Evolutionary conservation across 1,284 basidiomycete species (phyloP).

Genomic region (Tilletia caries): DNA sequence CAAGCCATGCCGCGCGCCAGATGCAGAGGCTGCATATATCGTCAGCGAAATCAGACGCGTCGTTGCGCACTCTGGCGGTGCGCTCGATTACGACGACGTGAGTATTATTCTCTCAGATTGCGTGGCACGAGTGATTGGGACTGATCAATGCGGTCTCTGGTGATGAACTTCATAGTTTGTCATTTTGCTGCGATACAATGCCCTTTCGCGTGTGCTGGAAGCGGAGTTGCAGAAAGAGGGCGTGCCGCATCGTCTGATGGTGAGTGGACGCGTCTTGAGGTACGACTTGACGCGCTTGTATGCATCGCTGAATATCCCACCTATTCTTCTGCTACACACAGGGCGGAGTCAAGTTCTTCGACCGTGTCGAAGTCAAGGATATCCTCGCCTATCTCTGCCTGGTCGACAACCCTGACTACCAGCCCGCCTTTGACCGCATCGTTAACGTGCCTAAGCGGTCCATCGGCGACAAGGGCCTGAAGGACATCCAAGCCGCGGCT

Average conservation of each 20-base stretch:
- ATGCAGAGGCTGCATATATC: constrained; percentile 56
- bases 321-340: background rate
- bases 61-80: constrained; percentile 69
- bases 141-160: background rate
- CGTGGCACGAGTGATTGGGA: background rate
- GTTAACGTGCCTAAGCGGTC: constrained; percentile 72
- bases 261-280: background rate
- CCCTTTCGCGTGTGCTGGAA: constrained; percentile 75
- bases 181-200: constrained; percentile 72
- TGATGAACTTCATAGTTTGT: constrained; percentile 27
- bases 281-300: background rate
- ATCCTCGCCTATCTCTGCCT: constrained; percentile 70
- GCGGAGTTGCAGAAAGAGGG: constrained; percentile 71
- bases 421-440: constrained; percentile 68
- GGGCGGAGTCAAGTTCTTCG: constrained; percentile 81
- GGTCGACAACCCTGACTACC: constrained; percentile 74
- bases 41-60: constrained; percentile 76
- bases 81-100: constrained; percentile 72
- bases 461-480: constrained; percentile 77
- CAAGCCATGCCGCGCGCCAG: constrained; percentile 24
- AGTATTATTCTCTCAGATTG: constrained; percentile 49
- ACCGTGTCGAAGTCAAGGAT: constrained; percentile 74
- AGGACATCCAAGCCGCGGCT: constrained; percentile 64
- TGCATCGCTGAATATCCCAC: background rate
- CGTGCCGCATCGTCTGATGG: constrained; percentile 72